Percentiles rank a stretch among this genome's conserved stretches.
Evolutionary conservation across 2,329 filamentous ascomycete genomes (phyloP).

Genomic region (Xylaria sp.): DNA sequence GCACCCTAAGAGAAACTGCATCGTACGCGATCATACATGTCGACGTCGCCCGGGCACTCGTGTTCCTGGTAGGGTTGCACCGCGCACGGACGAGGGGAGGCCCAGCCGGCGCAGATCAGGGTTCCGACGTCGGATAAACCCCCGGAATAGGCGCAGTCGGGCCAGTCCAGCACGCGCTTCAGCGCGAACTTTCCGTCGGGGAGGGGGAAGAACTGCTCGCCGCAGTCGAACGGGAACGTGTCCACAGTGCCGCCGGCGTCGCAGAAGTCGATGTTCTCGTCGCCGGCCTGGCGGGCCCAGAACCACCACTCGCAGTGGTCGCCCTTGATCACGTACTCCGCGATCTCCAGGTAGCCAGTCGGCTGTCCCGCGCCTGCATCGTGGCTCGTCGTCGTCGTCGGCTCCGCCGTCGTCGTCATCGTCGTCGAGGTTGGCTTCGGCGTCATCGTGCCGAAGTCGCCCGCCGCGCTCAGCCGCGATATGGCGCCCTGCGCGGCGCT

Average conservation of each 20-base stretch:
- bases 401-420: no score
- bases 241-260: neutral
- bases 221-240: neutral
- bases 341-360: neutral
- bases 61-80: neutral
- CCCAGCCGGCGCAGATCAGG: neutral
- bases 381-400: no score
- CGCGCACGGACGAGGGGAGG: neutral
- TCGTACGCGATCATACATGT: neutral
- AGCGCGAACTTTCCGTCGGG: neutral
- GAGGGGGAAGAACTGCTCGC: neutral
- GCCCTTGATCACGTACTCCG: neutral
- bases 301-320: neutral
- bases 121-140: neutral
- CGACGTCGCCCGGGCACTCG: neutral
- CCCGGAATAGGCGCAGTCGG: neutral
- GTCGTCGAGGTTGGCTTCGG: neutral
- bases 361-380: no score
- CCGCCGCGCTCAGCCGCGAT: neutral
- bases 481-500: neutral
- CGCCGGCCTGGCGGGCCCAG: neutral
- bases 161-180: neutral
- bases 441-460: neutral
- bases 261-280: neutral
- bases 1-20: no score